A percentile compares a stretch with the other conserved stretches of the same genome.
These are phyloP conservation scores for Cladosporium sp. DNA, from an alignment of 2,329 filamentous ascomycete genomes.

Conservation along the genomic window DNA sequence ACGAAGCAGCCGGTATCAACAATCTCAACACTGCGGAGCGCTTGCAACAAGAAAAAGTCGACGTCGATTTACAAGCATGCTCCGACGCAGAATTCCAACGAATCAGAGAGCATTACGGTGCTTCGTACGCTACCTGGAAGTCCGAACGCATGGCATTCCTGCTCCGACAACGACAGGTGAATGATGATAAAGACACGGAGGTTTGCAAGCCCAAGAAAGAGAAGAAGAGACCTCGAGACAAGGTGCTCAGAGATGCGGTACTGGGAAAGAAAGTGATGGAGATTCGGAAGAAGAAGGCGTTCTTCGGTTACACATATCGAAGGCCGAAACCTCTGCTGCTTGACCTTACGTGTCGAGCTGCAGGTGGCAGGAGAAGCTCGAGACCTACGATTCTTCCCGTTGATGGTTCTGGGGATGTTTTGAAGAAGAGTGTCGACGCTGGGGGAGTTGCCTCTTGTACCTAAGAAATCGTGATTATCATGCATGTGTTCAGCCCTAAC, in stretches of 20 bases:
- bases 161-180: background rate
- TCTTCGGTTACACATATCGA: constrained; percentile 89
- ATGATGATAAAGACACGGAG: background rate
- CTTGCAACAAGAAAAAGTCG: constrained; percentile 30
- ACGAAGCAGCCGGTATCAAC: constrained; percentile 21
- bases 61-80: constrained; percentile 34
- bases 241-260: constrained; percentile 71
- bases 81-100: constrained; percentile 32
- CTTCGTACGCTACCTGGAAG: constrained; percentile 33
- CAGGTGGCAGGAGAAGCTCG: constrained; percentile 18
- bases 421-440: background rate
- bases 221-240: constrained; percentile 79
- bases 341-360: constrained; percentile 17
- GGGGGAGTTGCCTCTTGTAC: background rate
- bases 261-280: constrained; percentile 70
- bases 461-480: background rate
- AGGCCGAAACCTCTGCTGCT: constrained; percentile 32
- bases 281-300: constrained; percentile 77
- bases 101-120: constrained; percentile 35
- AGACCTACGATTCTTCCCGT: constrained; percentile 32
- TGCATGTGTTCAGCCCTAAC: background rate
- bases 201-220: constrained; percentile 53
- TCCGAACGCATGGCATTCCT: constrained; percentile 24
- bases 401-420: constrained; percentile 14
- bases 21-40: constrained; percentile 21